Conservation (phyloP, 2,329 filamentous ascomycete species). For the Coniochaeta sp. region DNA sequence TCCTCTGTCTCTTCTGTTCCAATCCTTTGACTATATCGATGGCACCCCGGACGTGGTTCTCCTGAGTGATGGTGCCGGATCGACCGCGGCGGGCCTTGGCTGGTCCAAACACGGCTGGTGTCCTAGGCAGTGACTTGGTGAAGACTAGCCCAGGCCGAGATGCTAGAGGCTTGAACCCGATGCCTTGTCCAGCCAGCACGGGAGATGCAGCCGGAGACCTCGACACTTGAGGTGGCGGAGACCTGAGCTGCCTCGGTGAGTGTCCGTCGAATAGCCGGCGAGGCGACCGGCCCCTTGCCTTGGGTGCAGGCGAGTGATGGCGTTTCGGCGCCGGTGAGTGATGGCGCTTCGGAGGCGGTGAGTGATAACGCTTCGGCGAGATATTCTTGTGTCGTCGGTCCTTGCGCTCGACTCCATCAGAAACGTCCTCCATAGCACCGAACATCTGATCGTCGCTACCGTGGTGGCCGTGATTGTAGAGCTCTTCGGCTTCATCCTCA, state of each 20-base stretch:
- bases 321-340: constrained; percentile 45
- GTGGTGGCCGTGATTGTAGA: constrained; percentile 45
- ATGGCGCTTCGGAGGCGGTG: constrained; percentile 39
- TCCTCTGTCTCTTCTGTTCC: constrained; percentile 86
- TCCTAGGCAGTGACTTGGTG: constrained; percentile 81
- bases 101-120: constrained; percentile 61
- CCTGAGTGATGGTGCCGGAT: constrained; percentile 27
- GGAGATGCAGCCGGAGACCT: constrained; percentile 41
- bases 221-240: constrained; percentile 53
- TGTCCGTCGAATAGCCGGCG: constrained; percentile 54
- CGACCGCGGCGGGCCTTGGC: constrained; percentile 26
- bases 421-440: constrained; percentile 61
- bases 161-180: constrained; percentile 36
- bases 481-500: constrained; percentile 73
- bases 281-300: constrained; percentile 45
- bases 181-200: constrained; percentile 29
- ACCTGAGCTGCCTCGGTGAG: constrained; percentile 65
- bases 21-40: constrained; percentile 97
- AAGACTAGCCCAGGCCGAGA: constrained; percentile 61
- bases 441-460: constrained; percentile 64
- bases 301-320: constrained; percentile 42
- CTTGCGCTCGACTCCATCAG: constrained; percentile 47
- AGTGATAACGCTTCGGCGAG: constrained; percentile 57
- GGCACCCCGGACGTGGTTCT: constrained; percentile 75
- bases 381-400: constrained; percentile 24